Conservation (phyloP, 1,139 yeast genomes). For the Nakaseomyces glabratus region DNA sequence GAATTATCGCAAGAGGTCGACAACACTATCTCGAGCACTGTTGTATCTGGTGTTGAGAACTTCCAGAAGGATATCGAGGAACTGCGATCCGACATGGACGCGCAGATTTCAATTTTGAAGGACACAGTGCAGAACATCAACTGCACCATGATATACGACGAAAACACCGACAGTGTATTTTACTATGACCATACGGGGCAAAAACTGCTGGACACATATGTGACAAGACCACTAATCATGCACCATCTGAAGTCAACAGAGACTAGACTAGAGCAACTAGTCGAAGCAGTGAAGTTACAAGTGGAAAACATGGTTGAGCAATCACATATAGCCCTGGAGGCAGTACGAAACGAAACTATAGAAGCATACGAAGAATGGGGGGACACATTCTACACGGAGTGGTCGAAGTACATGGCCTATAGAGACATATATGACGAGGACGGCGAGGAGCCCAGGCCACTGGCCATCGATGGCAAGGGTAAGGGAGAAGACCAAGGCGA, state of each 20-base stretch:
- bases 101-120: not conserved
- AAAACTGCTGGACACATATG: constrained; percentile 6
- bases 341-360: constrained; percentile 44
- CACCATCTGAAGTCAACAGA: constrained; percentile 22
- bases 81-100: not conserved
- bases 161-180: constrained; percentile 6
- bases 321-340: constrained; percentile 38
- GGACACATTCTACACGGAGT: constrained; percentile 55
- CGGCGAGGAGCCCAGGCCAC: not conserved
- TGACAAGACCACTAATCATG: constrained; percentile 5
- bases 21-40: not conserved
- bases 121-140: constrained; percentile 2
- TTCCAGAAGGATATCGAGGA: not conserved
- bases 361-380: constrained; percentile 65
- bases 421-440: constrained; percentile 19
- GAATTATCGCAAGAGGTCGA: not conserved
- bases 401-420: constrained; percentile 33
- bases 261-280: constrained; percentile 34
- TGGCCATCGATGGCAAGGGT: constrained; percentile 9
- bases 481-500: constrained; percentile 4
- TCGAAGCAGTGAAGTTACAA: constrained; percentile 33
- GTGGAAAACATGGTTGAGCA: constrained; percentile 33
- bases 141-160: constrained; percentile 4
- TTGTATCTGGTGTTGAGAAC: not conserved
- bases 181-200: constrained; percentile 7